phyloP scores from a whole-genome alignment of 768 basidiomycete species.

The Xanthoconium stramineum region DNA sequence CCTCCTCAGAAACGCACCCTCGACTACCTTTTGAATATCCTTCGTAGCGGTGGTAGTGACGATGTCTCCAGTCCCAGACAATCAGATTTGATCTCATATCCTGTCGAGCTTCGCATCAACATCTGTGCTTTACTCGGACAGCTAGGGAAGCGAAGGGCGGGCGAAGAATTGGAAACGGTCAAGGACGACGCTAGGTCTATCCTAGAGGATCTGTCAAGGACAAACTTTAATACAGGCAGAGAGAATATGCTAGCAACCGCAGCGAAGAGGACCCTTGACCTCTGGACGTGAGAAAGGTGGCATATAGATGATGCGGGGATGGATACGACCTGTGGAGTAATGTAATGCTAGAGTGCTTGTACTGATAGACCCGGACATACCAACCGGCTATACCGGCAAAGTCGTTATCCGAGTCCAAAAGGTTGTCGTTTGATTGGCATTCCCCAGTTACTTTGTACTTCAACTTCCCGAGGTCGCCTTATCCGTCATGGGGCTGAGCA shows the following conservation, averaged over 20 bases:
- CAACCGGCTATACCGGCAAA: conserved; percentile 10
- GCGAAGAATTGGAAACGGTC: conserved; percentile 45
- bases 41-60: conserved; percentile 43
- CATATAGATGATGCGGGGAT: not conserved
- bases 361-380: not conserved
- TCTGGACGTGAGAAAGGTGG: conserved; percentile 30
- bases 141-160: conserved; percentile 50
- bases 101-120: conserved; percentile 75
- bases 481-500: conserved; percentile 38
- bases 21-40: conserved; percentile 63
- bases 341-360: not conserved
- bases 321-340: not conserved
- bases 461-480: not conserved
- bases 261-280: conserved; percentile 41
- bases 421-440: too few species aligned
- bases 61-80: conserved; percentile 42
- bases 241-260: conserved; percentile 35
- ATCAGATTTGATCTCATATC: conserved; percentile 42
- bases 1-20: conserved; percentile 54
- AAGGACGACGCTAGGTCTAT: conserved; percentile 50
- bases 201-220: conserved; percentile 48
- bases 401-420: not conserved
- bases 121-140: conserved; percentile 71
- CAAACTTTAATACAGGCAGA: conserved; percentile 31
- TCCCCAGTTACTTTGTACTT: too few species aligned